Base-by-base conservation (phyloP, 305 asterid genomes). In the Coffea humblotiana region DNA sequence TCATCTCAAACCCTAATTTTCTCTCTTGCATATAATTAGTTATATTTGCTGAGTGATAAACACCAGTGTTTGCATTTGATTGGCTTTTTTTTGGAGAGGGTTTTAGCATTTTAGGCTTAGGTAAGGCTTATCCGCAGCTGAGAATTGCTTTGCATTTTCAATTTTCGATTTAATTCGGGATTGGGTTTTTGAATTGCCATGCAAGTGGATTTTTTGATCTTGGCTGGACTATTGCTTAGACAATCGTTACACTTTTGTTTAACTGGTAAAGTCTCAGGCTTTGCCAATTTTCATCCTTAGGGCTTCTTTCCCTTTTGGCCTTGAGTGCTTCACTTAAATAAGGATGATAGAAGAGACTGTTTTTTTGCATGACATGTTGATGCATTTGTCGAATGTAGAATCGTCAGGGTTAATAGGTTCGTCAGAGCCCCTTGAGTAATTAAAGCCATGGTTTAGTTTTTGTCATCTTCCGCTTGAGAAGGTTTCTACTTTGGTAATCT, bases 1-100 rank as follows among this genome's bases (percentile, higher is more conserved):
- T 7, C 56, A 72, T 71, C 63, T 60, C 79, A 70, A 82, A 78
- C 86, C 87, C 86, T 83, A 85, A 56, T 80, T 78, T 23, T 56
- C 25, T 70, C 63, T 7, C 4, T 72, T 58, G 6, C 43, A 40
- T 40, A 40, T 40, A 40, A 40, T 40, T 40, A 14, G 4, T 0
- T 76, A 15, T 13, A 23, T 23, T 25, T 40, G 51, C 25, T 54
- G n/a, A 48, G 9, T 58, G 8, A 21, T 58, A 43, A 7, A 35
- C 27, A 29, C n/a, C 79, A 27, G 68, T 21, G 40, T 14, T 56
- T 79, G 81, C 77, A 71, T 40, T 58, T 56, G 47, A 10, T 65
- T 58, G 54, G 71, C 63, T 71, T 51, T 51, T 45, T 69, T 79
- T 60, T 71, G 63, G 71, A 9, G 71, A 43, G 82, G 77, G 72